Evolutionary conservation across 2,329 filamentous ascomycete genomes (phyloP), one percentile per base, ranked within the genome.

Genomic region (Calonectria naviculata): DNA sequence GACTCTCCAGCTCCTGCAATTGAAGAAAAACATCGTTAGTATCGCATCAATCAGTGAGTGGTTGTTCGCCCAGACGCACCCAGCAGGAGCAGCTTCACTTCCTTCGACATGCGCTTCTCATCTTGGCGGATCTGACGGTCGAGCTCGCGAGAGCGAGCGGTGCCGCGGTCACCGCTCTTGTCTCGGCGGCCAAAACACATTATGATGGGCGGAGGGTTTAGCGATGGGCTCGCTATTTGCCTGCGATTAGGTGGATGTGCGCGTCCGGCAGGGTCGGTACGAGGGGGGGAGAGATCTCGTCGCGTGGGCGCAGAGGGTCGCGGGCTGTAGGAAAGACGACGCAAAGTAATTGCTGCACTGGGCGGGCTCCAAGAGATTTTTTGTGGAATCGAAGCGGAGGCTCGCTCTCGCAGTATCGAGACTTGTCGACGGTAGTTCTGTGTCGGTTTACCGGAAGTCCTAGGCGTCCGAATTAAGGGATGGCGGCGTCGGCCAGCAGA

Each of bases 61-160:
- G 46, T 54, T 21, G 31, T 64, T 34, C 38, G 5, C 28, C 26
- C 9, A n/a, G 19, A 77, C 80, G 68, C 79, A 98, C 96, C 96
- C 74, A 99, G 89, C 76, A 99, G 88, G 77, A 99, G 87, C 74
- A 99, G 92, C 88, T 98, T 99, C 80, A 98, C 94, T 81, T 98
- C 95, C 81, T 93, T 93, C 68, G 93, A 87, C 88, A 97, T 89
- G 76, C 89, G 89, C 89, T 97, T 98, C 86, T 96, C 95, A 86
- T 98, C 97, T 78, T 92, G 90, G 73, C 94, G 93, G 78, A 99
- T 90, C 79, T 91, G 86, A 84, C 93, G 94, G 81, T 99, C 97
- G 78, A 99, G 95, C 82, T 97, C 94, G 81, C 90, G 87, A 71
- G 90, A 92, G 78, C 89, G 90, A 72, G 87, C 85, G 29, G 82